These are phyloP conservation scores for Aspergillus floridensis DNA, from an alignment of 2,329 filamentous ascomycete genomes.

Conservation along the genomic window DNA sequence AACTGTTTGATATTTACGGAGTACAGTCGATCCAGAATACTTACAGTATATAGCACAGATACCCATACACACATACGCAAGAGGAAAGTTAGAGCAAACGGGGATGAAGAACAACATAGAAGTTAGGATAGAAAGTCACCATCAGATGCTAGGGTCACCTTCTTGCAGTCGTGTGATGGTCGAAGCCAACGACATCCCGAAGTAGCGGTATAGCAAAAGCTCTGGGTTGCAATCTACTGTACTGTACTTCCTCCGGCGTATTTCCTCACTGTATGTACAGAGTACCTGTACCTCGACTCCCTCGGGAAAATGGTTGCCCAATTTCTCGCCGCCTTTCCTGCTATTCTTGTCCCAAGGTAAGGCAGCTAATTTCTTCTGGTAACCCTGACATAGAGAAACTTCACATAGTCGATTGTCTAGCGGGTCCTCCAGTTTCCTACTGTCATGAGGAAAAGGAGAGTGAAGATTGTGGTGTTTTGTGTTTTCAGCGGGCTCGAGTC, in stretches of 20 bases:
- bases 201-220: conserved; percentile 19
- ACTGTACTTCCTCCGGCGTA: background rate
- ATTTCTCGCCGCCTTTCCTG: background rate
- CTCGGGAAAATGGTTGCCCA: background rate
- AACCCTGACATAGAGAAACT: background rate
- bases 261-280: background rate
- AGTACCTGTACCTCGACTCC: background rate
- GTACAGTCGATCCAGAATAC: background rate
- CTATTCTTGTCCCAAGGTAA: background rate
- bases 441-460: conserved; percentile 16
- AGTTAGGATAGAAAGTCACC: conserved; percentile 1
- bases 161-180: conserved; percentile 18
- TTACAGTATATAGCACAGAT: background rate
- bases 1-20: background rate
- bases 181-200: conserved; percentile 9
- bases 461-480: background rate
- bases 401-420: conserved; percentile 6
- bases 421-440: conserved; percentile 1
- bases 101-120: background rate
- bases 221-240: conserved; percentile 3
- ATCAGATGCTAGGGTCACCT: conserved; percentile 7
- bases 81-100: background rate
- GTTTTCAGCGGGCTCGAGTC: conserved; percentile 2
- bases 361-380: background rate
- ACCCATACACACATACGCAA: background rate